Evolutionary conservation across 2,329 filamentous ascomycete genomes (phyloP).

Genomic region (Rhinocladiella similis): DNA sequence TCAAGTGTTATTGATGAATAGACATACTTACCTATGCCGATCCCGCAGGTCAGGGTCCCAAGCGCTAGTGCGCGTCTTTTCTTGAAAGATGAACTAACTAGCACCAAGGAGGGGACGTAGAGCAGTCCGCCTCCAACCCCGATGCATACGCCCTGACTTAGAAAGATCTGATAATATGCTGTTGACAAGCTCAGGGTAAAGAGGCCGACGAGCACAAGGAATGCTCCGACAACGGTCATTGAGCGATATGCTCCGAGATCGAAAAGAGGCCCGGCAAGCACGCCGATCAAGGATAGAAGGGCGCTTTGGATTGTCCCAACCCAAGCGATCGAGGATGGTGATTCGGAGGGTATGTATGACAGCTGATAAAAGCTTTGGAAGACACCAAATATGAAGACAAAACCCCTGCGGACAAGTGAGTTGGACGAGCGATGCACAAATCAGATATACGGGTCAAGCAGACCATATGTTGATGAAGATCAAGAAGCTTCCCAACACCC

Average conservation of each 20-base stretch:
- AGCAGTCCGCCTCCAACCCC: slow-evolving; percentile 45
- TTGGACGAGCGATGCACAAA: not conserved
- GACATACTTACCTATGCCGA: slow-evolving; percentile 60
- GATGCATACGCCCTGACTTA: slow-evolving; percentile 49
- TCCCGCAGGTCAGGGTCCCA: slow-evolving; percentile 48
- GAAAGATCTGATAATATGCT: slow-evolving; percentile 54
- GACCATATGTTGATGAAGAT: slow-evolving; percentile 51
- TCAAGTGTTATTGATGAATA: not conserved
- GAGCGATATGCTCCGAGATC: slow-evolving; percentile 76
- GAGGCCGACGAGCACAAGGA: slow-evolving; percentile 49
- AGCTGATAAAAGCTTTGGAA: slow-evolving; percentile 75
- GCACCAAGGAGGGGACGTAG: slow-evolving; percentile 47
- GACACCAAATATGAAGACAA: slow-evolving; percentile 50
- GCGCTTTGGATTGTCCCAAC: slow-evolving; percentile 83
- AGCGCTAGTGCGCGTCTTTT: slow-evolving; percentile 49
- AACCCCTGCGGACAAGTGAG: slow-evolving; percentile 3
- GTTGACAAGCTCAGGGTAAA: slow-evolving; percentile 37
- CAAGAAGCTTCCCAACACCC: slow-evolving; percentile 78
- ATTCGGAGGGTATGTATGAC: slow-evolving; percentile 69
- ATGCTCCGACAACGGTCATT: slow-evolving; percentile 66
- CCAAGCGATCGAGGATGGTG: slow-evolving; percentile 74
- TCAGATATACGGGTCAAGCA: slow-evolving; percentile 1
- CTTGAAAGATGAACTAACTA: slow-evolving; percentile 50
- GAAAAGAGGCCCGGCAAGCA: slow-evolving; percentile 84
- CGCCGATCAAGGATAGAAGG: slow-evolving; percentile 76